Percentiles rank a stretch among this genome's conserved stretches.
Evolutionary conservation across 441 rosid genomes (phyloP).

Genomic region (Kokia cookei): DNA sequence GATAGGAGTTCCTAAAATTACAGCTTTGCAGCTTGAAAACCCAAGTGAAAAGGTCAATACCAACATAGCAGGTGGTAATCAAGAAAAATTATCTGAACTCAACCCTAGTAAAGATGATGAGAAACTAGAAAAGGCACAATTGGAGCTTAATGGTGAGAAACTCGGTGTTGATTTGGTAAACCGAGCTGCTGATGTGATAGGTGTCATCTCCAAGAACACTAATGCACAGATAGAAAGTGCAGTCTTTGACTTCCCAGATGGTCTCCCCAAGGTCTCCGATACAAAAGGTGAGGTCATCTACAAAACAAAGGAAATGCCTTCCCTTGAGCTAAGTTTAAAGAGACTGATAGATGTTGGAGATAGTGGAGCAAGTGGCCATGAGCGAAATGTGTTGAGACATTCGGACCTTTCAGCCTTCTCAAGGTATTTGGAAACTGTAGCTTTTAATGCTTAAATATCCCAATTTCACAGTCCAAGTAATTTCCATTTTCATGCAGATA

Average conservation of each 20-base stretch:
- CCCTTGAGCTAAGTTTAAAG: conserved; percentile 34
- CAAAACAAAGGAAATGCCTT: conserved; percentile 24
- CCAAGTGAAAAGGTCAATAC: conserved; percentile 9
- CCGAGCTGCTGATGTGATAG: conserved; percentile 14
- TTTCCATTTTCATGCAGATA: conserved; percentile 28
- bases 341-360: conserved; percentile 27
- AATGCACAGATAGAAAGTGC: conserved; percentile 20
- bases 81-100: conserved; percentile 15
- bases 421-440: conserved; percentile 23
- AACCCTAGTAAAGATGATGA: conserved; percentile 16
- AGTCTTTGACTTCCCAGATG: conserved; percentile 18
- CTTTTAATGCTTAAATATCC: background rate
- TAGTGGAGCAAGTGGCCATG: conserved; percentile 16
- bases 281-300: conserved; percentile 11
- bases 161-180: conserved; percentile 19
- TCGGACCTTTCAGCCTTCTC: conserved; percentile 51
- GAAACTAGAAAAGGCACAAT: conserved; percentile 9
- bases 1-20: conserved; percentile 21
- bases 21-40: conserved; percentile 20
- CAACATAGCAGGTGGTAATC: conserved; percentile 9
- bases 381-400: conserved; percentile 34
- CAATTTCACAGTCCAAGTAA: background rate
- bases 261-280: conserved; percentile 16
- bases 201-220: conserved; percentile 9
- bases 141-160: conserved; percentile 22